Conservation (phyloP, 2,329 filamentous ascomycete species). For the Pezicula carpinea region DNA sequence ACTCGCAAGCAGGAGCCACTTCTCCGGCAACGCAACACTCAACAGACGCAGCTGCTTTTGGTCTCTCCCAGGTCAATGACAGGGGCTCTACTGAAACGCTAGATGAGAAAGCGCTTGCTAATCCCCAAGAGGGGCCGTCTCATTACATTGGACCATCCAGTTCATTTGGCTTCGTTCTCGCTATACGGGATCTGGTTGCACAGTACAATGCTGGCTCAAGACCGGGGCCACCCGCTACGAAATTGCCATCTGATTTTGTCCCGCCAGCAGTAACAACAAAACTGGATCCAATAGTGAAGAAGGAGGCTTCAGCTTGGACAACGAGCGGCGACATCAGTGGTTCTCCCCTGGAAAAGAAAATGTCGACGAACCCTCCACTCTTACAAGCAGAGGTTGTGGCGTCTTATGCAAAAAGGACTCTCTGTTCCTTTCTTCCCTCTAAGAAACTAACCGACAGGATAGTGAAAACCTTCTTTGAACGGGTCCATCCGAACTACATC, state of each 20-base stretch:
- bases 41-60: slow-evolving; percentile 3
- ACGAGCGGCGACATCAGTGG: slow-evolving; percentile 6
- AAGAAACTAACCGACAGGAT: slow-evolving; percentile 33
- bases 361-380: slow-evolving; percentile 7
- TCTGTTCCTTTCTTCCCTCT: slow-evolving; percentile 28
- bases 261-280: slow-evolving; percentile 24
- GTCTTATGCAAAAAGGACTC: slow-evolving; percentile 13
- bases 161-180: slow-evolving; percentile 27
- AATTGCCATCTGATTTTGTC: slow-evolving; percentile 23
- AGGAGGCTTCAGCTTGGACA: slow-evolving; percentile 16
- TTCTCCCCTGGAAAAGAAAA: slow-evolving; percentile 1
- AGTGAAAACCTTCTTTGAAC: slow-evolving; percentile 34
- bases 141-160: slow-evolving; percentile 29
- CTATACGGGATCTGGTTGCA: slow-evolving; percentile 24
- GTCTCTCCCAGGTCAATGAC: neutral
- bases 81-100: slow-evolving; percentile 5
- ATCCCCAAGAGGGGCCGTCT: slow-evolving; percentile 18
- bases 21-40: slow-evolving; percentile 13
- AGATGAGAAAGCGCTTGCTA: slow-evolving; percentile 24
- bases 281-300: slow-evolving; percentile 23
- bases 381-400: slow-evolving; percentile 11
- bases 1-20: slow-evolving; percentile 9
- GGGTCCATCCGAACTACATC: slow-evolving; percentile 34
- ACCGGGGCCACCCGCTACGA: slow-evolving; percentile 16
- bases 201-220: slow-evolving; percentile 22